phyloP scores from a whole-genome alignment of 495 filamentous ascomycete species.

The Xylaria intraflava region DNA sequence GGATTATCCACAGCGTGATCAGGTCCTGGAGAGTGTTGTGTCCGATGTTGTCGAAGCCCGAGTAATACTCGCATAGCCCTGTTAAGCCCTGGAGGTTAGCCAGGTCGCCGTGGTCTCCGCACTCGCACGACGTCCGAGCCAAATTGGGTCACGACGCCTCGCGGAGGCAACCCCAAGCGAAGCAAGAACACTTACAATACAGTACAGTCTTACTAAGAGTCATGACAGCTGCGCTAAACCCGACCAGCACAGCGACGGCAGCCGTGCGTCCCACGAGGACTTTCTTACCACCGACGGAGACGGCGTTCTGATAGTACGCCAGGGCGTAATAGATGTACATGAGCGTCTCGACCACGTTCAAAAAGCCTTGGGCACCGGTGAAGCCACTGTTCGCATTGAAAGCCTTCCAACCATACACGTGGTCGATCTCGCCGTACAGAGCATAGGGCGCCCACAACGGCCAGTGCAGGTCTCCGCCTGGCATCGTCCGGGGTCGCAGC shows the following conservation, averaged over 20 bases:
- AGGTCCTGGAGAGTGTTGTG: constrained; percentile 59
- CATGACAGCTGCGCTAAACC: constrained; percentile 65
- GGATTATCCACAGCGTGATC: constrained; percentile 66
- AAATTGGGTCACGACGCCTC: background rate
- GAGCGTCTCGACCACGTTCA: constrained; percentile 69
- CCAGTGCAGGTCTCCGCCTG: constrained; percentile 65
- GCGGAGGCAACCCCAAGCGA: background rate
- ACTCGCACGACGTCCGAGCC: background rate
- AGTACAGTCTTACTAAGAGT: constrained; percentile 83
- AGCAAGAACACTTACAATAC: constrained; percentile 57
- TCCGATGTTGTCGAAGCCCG: constrained; percentile 70
- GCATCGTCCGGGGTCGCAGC: constrained; percentile 77
- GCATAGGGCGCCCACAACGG: constrained; percentile 75
- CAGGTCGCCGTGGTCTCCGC: background rate
- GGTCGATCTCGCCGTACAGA: constrained; percentile 74
- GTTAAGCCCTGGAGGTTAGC: constrained; percentile 1
- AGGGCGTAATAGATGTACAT: constrained; percentile 66
- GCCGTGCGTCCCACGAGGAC: constrained; percentile 52
- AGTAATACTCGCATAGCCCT: constrained; percentile 75
- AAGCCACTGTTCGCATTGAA: constrained; percentile 69
- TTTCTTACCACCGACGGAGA: constrained; percentile 27
- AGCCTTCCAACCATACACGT: constrained; percentile 78
- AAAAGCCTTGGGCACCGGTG: constrained; percentile 62
- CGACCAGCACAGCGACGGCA: constrained; percentile 58
- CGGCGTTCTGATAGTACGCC: constrained; percentile 49